Base-by-base conservation (phyloP, 495 filamentous ascomycete species). In the Bombardia bombarda region DNA sequence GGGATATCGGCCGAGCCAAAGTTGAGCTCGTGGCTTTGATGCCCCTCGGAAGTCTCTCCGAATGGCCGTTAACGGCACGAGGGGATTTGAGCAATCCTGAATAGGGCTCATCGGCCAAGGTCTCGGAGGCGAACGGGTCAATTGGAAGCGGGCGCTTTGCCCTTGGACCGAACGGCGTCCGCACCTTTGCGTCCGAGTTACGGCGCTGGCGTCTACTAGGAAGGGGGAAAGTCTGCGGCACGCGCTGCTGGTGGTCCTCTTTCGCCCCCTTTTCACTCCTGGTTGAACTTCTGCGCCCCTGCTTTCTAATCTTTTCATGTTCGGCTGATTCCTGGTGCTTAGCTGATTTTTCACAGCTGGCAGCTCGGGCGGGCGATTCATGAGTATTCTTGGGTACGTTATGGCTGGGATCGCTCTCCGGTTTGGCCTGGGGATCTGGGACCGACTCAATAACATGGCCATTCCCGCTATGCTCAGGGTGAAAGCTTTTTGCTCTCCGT, bases 151-250 rank as follows among this genome's bases (percentile, higher is more conserved):
- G 62, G 10, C 58, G 46, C 22, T 66, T 65, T 4, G 61, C 47
- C 36, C 62, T 62, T 1, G 64, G 56, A 7, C 60, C 56, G 10
- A 65, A 46, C 4, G 54, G 30, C 3, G 66, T 64, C 33, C 66
- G 55, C 31, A 73, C 58, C 35, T 61, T 67, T 21, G 69, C 58
- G 39, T 65, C 71, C 3, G 69, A 69, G 36, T 68, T 71, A 6
- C 62, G 61, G 31, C 69, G 59, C n/a, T 60, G 51, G n/a, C n/a
- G 45, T 47, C 9, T n/a, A n/a, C 45, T 38, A 1, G 61, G 34
- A 10, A 55, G 51, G 20, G 46, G 18, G 16, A 30, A 14, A 4
- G 51, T 38, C 4, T 28, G 30, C 3, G 44, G 19, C 14, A 47
- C 47, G 28, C 28, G 49, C 13, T 32, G 41, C 9, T 50, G 57